Percentiles rank a stretch among this genome's conserved stretches.
Conservation (phyloP, 441 rosid genomes). For the Breynia disticha region DNA sequence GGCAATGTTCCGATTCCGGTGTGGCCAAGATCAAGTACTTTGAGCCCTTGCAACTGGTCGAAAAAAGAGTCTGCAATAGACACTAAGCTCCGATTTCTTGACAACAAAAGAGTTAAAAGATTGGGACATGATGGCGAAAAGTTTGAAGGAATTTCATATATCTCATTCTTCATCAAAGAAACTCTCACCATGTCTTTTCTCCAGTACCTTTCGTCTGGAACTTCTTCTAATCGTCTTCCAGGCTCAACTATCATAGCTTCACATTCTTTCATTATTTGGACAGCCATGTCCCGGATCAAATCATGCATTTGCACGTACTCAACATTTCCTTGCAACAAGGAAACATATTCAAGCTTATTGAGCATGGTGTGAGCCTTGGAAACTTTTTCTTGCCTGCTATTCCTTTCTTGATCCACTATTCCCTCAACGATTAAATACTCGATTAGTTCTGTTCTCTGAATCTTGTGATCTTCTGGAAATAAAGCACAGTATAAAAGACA, state of each 20-base stretch:
- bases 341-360: slow-evolving; percentile 2
- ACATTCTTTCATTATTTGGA: neutral
- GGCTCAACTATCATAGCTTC: slow-evolving; percentile 1
- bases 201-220: slow-evolving; percentile 16
- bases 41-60: slow-evolving; percentile 3
- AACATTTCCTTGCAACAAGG: slow-evolving; percentile 6
- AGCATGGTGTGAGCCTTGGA: neutral
- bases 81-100: neutral
- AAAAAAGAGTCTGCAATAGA: slow-evolving; percentile 10
- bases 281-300: neutral
- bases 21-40: slow-evolving; percentile 13
- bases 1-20: slow-evolving; percentile 1
- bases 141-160: slow-evolving; percentile 8
- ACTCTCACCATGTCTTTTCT: slow-evolving; percentile 5
- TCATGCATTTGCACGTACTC: neutral
- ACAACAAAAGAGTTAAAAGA: slow-evolving; percentile 22
- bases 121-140: slow-evolving; percentile 13
- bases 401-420: neutral
- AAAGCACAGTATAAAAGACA: slow-evolving; percentile 11
- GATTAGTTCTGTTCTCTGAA: slow-evolving; percentile 9
- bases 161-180: slow-evolving; percentile 1
- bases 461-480: slow-evolving; percentile 16
- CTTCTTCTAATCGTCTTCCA: neutral
- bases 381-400: neutral
- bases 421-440: slow-evolving; percentile 10